A percentile compares a stretch with the other conserved stretches of the same genome.
Evolutionary conservation across 2,329 filamentous ascomycete genomes (phyloP).

Genomic region (Aureobasidium sp.): DNA sequence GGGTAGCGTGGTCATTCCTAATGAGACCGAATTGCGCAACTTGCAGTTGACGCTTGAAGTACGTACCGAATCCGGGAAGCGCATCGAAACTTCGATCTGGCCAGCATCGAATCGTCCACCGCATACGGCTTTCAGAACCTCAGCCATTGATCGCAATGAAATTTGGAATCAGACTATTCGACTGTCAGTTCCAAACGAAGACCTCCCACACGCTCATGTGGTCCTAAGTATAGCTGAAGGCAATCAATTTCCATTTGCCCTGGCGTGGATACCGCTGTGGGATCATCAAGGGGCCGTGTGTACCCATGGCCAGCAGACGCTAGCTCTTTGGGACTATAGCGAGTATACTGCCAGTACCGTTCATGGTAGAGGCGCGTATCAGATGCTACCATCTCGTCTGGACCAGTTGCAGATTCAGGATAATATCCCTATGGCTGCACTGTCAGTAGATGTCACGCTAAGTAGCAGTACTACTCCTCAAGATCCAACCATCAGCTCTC

Average conservation of each 20-base stretch:
- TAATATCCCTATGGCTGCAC: slow-evolving; percentile 66
- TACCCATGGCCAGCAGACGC: slow-evolving; percentile 46
- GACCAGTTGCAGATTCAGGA: slow-evolving; percentile 16
- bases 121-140: slow-evolving; percentile 81
- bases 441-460: slow-evolving; percentile 61
- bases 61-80: slow-evolving; percentile 67
- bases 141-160: slow-evolving; percentile 69
- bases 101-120: slow-evolving; percentile 73
- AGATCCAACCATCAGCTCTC: slow-evolving; percentile 73
- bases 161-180: slow-evolving; percentile 85
- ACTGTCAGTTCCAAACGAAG: slow-evolving; percentile 67
- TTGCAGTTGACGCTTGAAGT: slow-evolving; percentile 87
- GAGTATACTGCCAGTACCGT: slow-evolving; percentile 74
- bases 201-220: slow-evolving; percentile 76
- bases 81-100: slow-evolving; percentile 82
- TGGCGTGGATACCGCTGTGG: slow-evolving; percentile 92
- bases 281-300: slow-evolving; percentile 53
- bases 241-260: slow-evolving; percentile 79
- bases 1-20: slow-evolving; percentile 68
- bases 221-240: slow-evolving; percentile 85
- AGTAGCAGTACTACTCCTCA: slow-evolving; percentile 40
- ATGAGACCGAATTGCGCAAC: slow-evolving; percentile 60
- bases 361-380: slow-evolving; percentile 75
- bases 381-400: slow-evolving; percentile 64
- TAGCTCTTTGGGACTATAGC: slow-evolving; percentile 85